These are phyloP conservation scores for Dictyostelium citrinum DNA, from an alignment of 78 protist genomes.

Conservation along the genomic window DNA sequence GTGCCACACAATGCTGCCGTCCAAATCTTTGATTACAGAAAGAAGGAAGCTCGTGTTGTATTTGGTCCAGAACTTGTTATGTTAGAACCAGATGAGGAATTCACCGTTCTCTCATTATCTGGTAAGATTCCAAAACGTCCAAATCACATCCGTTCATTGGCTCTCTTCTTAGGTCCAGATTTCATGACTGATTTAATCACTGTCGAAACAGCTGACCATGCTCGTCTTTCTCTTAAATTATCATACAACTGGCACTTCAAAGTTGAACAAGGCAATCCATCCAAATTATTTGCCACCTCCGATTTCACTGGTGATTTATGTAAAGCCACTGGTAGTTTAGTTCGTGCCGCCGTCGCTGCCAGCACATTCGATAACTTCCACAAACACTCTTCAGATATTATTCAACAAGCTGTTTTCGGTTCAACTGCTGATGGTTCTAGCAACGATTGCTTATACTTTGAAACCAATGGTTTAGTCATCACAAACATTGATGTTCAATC, in stretches of 20 bases:
- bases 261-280: conserved; percentile 42
- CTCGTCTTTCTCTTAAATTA: conserved; percentile 85
- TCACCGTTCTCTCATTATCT: conserved; percentile 86
- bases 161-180: conserved; percentile 91
- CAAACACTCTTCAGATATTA: conserved; percentile 79
- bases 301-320: conserved; percentile 91
- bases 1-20: conserved; percentile 91
- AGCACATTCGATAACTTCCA: conserved; percentile 90
- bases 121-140: conserved; percentile 90
- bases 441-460: conserved; percentile 51
- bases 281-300: conserved; percentile 81
- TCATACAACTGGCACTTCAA: conserved; percentile 92
- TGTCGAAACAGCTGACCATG: conserved; percentile 92
- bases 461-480: conserved; percentile 83
- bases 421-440: conserved; percentile 26
- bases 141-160: conserved; percentile 72
- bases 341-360: conserved; percentile 89
- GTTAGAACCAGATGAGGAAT: conserved; percentile 91
- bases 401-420: conserved; percentile 90
- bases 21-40: conserved; percentile 89
- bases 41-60: conserved; percentile 84
- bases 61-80: conserved; percentile 90
- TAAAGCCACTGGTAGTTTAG: conserved; percentile 87
- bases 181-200: conserved; percentile 91
- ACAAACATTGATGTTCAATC: conserved; percentile 90